Percentiles rank a stretch among this genome's conserved stretches.
Evolutionary conservation across 1,284 basidiomycete genomes (phyloP).

Genomic region (Ustilago shanxiensis): DNA sequence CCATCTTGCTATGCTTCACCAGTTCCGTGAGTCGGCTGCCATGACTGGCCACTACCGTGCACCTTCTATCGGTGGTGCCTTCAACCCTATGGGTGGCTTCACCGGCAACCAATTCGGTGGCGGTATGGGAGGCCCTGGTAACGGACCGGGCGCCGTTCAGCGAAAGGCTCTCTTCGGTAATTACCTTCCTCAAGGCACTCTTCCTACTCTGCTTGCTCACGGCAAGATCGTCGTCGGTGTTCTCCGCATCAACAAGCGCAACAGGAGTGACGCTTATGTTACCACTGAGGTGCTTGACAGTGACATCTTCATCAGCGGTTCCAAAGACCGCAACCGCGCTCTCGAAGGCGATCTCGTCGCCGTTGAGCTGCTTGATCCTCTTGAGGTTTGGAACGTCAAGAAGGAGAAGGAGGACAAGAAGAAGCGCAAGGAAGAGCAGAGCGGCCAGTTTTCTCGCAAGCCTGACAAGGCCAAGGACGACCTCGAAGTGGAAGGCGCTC

Average conservation of each 20-base stretch:
- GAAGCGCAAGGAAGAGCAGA: constrained; percentile 91
- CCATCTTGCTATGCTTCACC: constrained; percentile 93
- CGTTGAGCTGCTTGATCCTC: constrained; percentile 91
- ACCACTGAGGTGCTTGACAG: constrained; percentile 98
- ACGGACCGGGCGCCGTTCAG: constrained; percentile 76
- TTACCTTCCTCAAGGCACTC: constrained; percentile 95
- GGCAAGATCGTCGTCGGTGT: constrained; percentile 98
- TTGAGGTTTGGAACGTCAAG: constrained; percentile 92
- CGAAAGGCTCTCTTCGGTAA: constrained; percentile 99
- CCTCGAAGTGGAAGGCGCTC: constrained; percentile 98
- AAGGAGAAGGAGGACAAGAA: constrained; percentile 99
- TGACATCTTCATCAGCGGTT: constrained; percentile 91
- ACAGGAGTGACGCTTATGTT: constrained; percentile 98
- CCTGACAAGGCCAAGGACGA: constrained; percentile 99
- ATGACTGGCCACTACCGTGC: constrained; percentile 96
- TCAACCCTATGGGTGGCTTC: constrained; percentile 81
- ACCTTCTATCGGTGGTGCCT: constrained; percentile 95
- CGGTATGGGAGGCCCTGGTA: constrained; percentile 74
- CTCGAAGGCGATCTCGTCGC: constrained; percentile 99
- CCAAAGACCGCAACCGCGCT: constrained; percentile 97
- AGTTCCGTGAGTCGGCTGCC: constrained; percentile 79
- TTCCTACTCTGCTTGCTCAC: constrained; percentile 95
- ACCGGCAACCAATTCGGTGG: constrained; percentile 48
- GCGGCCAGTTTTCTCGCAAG: constrained; percentile 82
- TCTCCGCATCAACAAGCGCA: constrained; percentile 97